A percentile compares a stretch with the other conserved stretches of the same genome.
Evolutionary conservation across 1,284 basidiomycete genomes (phyloP).

Genomic region (Naganishia cerealis): DNA sequence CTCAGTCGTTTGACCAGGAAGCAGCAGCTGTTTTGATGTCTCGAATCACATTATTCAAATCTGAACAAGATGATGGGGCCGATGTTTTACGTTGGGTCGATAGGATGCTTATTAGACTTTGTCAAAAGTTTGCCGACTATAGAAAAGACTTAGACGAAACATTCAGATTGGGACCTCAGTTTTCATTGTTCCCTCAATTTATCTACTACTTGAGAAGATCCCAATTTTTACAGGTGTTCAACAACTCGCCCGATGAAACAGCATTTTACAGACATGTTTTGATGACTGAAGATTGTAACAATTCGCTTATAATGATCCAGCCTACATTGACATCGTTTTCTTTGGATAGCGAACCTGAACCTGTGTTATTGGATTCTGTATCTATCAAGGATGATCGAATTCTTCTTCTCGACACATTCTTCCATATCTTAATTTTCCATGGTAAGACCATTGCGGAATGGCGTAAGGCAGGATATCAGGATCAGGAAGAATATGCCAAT

Average conservation of each 20-base stretch:
- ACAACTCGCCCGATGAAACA: conserved; percentile 99
- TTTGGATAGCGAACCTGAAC: conserved; percentile 84
- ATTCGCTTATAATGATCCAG: conserved; percentile 99
- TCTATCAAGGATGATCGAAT: conserved; percentile 97
- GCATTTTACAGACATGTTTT: conserved; percentile 98
- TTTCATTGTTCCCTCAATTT: conserved; percentile 99
- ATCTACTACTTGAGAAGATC: conserved; percentile 98
- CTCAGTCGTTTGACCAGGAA: conserved; percentile 96
- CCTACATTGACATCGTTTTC: conserved; percentile 99
- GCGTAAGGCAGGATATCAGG: conserved; percentile 99
- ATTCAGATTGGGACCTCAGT: conserved; percentile 92
- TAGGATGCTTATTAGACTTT: conserved; percentile 95
- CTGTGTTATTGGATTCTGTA: conserved; percentile 92
- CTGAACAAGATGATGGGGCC: conserved; percentile 96
- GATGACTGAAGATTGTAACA: conserved; percentile 98
- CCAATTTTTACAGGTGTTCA: conserved; percentile 99
- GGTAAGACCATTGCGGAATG: conserved; percentile 95
- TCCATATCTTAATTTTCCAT: conserved; percentile 99
- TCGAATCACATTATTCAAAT: conserved; percentile 97
- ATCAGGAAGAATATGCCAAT: conserved; percentile 98
- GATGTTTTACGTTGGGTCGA: conserved; percentile 97
- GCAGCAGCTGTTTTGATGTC: conserved; percentile 98
- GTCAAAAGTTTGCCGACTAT: conserved; percentile 99
- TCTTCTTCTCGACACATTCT: conserved; percentile 96
- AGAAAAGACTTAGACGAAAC: conserved; percentile 92